Percentiles rank a stretch among this genome's conserved stretches.
These are phyloP conservation scores for Phaeosphaeria sp. DNA, from an alignment of 2,329 filamentous ascomycete species.

Conservation along the genomic window DNA sequence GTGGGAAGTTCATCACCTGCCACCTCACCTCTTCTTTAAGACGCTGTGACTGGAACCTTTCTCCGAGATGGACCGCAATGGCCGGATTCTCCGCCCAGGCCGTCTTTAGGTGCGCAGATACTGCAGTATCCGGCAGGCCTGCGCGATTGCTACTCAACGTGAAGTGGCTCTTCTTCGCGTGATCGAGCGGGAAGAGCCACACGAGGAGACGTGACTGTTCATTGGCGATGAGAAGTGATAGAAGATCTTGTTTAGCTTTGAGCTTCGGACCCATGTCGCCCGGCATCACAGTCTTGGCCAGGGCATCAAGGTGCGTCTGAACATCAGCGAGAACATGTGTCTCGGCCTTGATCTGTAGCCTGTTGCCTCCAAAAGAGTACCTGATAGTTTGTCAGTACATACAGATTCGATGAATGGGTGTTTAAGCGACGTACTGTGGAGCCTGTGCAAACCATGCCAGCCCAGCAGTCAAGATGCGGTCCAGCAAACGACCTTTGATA, in stretches of 20 bases:
- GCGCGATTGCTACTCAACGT: constrained; percentile 53
- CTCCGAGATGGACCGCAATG: constrained; percentile 83
- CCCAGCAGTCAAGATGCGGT: constrained; percentile 84
- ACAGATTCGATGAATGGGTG: neutral
- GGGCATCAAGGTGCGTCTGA: constrained; percentile 67
- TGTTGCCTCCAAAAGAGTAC: constrained; percentile 96
- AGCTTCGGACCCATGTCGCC: constrained; percentile 65
- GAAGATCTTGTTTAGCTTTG: constrained; percentile 80
- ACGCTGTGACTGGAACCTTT: constrained; percentile 77
- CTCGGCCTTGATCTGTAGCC: constrained; percentile 92
- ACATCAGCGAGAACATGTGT: constrained; percentile 81
- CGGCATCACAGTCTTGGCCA: constrained; percentile 64
- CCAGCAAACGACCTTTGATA: constrained; percentile 83
- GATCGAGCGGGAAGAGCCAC: constrained; percentile 84
- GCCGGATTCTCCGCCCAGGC: constrained; percentile 88
- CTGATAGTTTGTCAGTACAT: constrained; percentile 38
- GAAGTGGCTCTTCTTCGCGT: constrained; percentile 62
- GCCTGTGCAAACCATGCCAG: constrained; percentile 86
- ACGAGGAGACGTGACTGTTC: constrained; percentile 84
- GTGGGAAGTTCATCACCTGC: constrained; percentile 81
- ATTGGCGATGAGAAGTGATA: constrained; percentile 80
- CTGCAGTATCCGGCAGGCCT: constrained; percentile 53
- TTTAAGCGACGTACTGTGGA: constrained; percentile 61
- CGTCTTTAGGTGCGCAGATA: constrained; percentile 72
- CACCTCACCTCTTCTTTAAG: constrained; percentile 78